Evolutionary conservation across 345 rosid genomes (phyloP).

Genomic region (Hibiscus tridactylites): DNA sequence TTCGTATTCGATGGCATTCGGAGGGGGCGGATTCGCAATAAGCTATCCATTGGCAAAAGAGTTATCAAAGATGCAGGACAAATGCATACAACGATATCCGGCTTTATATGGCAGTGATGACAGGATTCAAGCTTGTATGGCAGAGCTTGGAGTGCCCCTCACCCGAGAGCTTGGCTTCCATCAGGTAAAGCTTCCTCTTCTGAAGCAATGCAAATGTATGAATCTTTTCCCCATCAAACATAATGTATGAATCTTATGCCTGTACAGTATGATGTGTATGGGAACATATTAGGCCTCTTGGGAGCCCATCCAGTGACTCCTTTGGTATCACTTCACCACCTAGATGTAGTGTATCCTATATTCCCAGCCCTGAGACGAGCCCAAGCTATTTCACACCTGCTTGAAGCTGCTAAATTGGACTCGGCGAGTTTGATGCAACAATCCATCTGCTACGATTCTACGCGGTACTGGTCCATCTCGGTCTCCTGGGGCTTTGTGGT

Average conservation of each 20-base stretch:
- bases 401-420: conserved; percentile 49
- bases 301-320: conserved; percentile 77
- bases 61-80: conserved; percentile 64
- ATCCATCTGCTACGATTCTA: conserved; percentile 64
- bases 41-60: conserved; percentile 64
- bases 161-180: conserved; percentile 76
- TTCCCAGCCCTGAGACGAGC: conserved; percentile 48
- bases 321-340: conserved; percentile 64
- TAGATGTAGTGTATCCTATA: conserved; percentile 67
- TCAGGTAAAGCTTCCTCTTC: conserved; percentile 20
- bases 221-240: neutral
- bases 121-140: conserved; percentile 78
- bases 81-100: conserved; percentile 70
- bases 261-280: conserved; percentile 70
- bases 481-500: conserved; percentile 83
- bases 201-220: neutral
- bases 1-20: conserved; percentile 74
- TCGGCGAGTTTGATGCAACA: conserved; percentile 76
- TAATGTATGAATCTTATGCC: neutral
- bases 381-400: conserved; percentile 44
- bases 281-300: conserved; percentile 61
- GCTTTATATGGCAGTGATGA: conserved; percentile 83
- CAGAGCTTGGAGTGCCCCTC: conserved; percentile 78
- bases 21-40: conserved; percentile 83
- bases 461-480: conserved; percentile 59